Evolutionary conservation across 495 filamentous ascomycete species (phyloP).

Genomic region (Hypomontagnella submonticulosa): DNA sequence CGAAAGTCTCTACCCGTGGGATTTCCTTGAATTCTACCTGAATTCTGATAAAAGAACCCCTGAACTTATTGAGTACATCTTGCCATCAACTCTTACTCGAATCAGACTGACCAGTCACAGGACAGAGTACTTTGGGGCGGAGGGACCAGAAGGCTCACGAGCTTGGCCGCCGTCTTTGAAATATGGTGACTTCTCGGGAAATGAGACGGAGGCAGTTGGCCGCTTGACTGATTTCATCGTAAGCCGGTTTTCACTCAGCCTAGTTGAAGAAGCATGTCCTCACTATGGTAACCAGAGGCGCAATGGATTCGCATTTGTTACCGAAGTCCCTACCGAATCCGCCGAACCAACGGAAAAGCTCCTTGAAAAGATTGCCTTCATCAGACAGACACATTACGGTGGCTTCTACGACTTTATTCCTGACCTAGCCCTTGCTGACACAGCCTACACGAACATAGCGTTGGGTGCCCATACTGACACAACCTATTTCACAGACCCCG

Average conservation of each 20-base stretch:
- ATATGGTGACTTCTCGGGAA: slow-evolving; percentile 59
- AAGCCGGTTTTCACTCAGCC: slow-evolving; percentile 12
- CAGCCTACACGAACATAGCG: slow-evolving; percentile 86
- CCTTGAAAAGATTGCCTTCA: slow-evolving; percentile 82
- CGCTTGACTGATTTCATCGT: slow-evolving; percentile 57
- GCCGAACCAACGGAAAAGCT: slow-evolving; percentile 76
- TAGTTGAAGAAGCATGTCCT: slow-evolving; percentile 14
- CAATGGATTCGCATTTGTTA: slow-evolving; percentile 78
- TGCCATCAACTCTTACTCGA: background rate
- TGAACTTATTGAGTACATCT: slow-evolving; percentile 42
- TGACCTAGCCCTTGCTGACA: slow-evolving; percentile 87
- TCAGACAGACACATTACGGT: slow-evolving; percentile 89
- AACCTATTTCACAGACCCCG: slow-evolving; percentile 92
- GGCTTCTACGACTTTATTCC: slow-evolving; percentile 96
- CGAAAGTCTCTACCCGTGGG: slow-evolving; percentile 63
- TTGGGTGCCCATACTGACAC: slow-evolving; percentile 88
- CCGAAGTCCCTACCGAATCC: slow-evolving; percentile 67
- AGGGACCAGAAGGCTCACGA: slow-evolving; percentile 22
- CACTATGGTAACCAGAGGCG: slow-evolving; percentile 48
- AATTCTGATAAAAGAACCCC: slow-evolving; percentile 44
- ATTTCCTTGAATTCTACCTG: slow-evolving; percentile 63
- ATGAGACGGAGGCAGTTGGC: slow-evolving; percentile 70
- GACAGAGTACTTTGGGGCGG: slow-evolving; percentile 36
- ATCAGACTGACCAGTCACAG: slow-evolving; percentile 20
- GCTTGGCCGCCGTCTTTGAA: slow-evolving; percentile 35